These are phyloP conservation scores for Tulasnella sp. DNA, from an alignment of 768 basidiomycete species.

Conservation along the genomic window DNA sequence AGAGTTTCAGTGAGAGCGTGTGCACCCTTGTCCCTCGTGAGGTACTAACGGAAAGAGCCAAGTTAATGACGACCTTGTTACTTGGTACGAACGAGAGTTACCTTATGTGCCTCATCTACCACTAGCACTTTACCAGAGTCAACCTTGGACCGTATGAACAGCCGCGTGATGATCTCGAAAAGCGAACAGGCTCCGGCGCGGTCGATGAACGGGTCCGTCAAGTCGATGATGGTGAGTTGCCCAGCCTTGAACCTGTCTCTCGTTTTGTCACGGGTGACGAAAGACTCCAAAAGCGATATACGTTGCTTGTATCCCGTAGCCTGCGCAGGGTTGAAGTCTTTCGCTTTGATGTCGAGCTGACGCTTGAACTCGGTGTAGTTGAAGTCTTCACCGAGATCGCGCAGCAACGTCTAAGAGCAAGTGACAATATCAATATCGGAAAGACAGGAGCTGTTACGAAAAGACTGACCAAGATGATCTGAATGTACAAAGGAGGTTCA, in stretches of 20 bases:
- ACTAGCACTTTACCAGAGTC: slow-evolving; percentile 6
- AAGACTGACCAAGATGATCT: slow-evolving; percentile 42
- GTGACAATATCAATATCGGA: not conserved
- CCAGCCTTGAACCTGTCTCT: slow-evolving; percentile 39
- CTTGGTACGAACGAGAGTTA: slow-evolving; percentile 18
- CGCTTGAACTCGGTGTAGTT: slow-evolving; percentile 6
- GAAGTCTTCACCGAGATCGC: slow-evolving; percentile 10
- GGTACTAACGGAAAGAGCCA: not conserved
- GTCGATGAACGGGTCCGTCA: slow-evolving; percentile 60
- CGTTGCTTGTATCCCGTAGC: slow-evolving; percentile 4
- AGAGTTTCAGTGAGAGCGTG: slow-evolving; percentile 23
- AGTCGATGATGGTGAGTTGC: slow-evolving; percentile 53
- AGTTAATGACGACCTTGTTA: not conserved
- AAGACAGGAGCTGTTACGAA: not conserved
- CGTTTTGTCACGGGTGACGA: slow-evolving; percentile 30
- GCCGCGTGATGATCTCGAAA: slow-evolving; percentile 55
- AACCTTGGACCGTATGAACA: slow-evolving; percentile 35
- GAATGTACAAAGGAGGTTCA: slow-evolving; percentile 60
- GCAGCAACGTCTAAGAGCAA: slow-evolving; percentile 1
- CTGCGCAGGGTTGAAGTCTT: slow-evolving; percentile 8
- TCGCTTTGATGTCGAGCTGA: not conserved
- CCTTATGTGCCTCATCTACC: slow-evolving; percentile 27
- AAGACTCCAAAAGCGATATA: slow-evolving; percentile 4
- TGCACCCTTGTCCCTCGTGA: slow-evolving; percentile 14
- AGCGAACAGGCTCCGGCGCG: slow-evolving; percentile 51